phyloP scores from a whole-genome alignment of 441 rosid genomes.

The Adansonia rubrostipa region DNA sequence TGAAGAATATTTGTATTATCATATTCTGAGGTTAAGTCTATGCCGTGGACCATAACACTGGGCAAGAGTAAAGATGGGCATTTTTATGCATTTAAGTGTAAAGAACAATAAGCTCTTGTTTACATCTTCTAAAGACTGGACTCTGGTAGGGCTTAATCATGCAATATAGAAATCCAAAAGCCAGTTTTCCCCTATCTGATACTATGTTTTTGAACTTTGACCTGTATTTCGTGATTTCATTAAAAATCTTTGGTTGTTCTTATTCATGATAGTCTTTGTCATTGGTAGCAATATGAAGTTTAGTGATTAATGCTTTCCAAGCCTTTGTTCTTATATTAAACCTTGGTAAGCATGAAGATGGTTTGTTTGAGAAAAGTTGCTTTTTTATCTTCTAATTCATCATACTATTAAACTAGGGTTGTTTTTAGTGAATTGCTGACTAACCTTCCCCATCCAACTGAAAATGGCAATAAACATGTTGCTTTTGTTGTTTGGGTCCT shows the following conservation, averaged over 20 bases:
- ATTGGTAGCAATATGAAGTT: constrained; percentile 10
- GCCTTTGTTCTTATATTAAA: constrained; percentile 9
- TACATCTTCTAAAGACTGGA: neutral
- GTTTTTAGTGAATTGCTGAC: neutral
- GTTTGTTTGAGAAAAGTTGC: neutral
- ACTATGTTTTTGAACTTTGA: constrained; percentile 3
- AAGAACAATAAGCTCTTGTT: neutral
- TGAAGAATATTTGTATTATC: constrained; percentile 4
- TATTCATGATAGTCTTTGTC: neutral
- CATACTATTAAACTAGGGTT: neutral
- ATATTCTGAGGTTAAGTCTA: neutral
- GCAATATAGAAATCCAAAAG: neutral
- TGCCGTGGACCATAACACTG: neutral
- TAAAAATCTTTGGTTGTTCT: neutral
- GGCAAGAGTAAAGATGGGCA: neutral
- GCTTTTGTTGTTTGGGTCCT: constrained; percentile 11
- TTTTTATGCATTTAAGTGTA: neutral
- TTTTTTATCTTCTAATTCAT: constrained; percentile 3
- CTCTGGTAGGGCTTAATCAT: neutral
- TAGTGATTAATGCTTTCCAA: neutral
- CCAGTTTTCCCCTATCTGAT: neutral
- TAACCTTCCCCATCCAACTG: constrained; percentile 2
- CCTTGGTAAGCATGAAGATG: neutral
- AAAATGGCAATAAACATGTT: constrained; percentile 5
- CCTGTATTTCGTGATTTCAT: neutral